Evolutionary conservation across 192 early-diverging fungal genomes (phyloP).

Genomic region (Geranomyces michiganensis): DNA sequence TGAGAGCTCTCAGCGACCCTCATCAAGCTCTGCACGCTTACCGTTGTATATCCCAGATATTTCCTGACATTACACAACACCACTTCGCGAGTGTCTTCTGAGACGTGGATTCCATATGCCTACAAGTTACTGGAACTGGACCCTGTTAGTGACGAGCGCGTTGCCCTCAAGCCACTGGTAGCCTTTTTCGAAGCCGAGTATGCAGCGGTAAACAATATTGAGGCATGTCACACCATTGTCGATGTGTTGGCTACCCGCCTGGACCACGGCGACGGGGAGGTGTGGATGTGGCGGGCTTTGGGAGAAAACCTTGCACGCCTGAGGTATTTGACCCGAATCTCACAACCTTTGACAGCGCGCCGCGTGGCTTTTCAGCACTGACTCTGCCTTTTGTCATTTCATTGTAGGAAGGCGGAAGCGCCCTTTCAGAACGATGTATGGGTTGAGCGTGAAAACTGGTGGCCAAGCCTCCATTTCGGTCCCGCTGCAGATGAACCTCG

Average conservation of each 20-base stretch:
- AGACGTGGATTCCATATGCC: conserved; percentile 25
- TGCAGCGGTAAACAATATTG: neutral
- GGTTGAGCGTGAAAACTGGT: conserved; percentile 9
- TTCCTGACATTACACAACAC: conserved; percentile 10
- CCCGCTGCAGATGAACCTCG: neutral
- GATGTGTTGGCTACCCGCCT: neutral
- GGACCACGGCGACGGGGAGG: neutral
- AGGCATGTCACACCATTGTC: conserved; percentile 7
- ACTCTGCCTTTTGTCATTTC: neutral
- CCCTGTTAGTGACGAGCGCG: conserved; percentile 14
- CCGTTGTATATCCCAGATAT: conserved; percentile 13
- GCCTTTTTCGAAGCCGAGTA: conserved; percentile 11
- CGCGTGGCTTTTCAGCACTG: too few species aligned
- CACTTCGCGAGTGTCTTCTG: neutral
- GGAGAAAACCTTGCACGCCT: neutral
- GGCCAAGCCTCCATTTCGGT: conserved; percentile 15
- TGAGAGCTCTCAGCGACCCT: neutral
- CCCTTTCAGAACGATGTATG: neutral
- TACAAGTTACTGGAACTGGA: conserved; percentile 20
- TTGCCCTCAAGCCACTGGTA: conserved; percentile 22
- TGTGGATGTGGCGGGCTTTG: neutral
- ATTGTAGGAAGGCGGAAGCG: neutral
- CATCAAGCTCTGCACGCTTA: neutral
- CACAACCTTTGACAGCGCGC: neutral
- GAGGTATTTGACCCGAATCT: neutral